Conservation (phyloP, 2,329 filamentous ascomycete genomes). For the Diplocarpon mali region DNA sequence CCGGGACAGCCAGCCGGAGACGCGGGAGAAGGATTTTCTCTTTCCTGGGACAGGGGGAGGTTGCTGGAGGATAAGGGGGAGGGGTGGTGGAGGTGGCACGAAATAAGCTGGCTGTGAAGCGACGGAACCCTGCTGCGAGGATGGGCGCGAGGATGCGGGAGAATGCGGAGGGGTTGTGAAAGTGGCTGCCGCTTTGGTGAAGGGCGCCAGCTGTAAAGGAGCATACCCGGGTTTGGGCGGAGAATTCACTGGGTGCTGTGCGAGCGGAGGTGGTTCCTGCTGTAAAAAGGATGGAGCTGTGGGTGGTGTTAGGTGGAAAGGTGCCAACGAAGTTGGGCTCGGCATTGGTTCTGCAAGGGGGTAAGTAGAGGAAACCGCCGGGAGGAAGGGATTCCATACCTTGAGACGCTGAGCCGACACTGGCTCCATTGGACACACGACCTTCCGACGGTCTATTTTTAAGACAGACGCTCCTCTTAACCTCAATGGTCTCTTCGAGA, state of each 20-base stretch:
- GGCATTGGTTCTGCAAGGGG: constrained; percentile 40
- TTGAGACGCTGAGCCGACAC: constrained; percentile 20
- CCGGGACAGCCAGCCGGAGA: constrained; percentile 48
- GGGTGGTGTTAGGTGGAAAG: constrained; percentile 26
- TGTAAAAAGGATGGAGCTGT: constrained; percentile 33
- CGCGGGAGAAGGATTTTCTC: constrained; percentile 55
- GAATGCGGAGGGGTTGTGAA: constrained; percentile 12
- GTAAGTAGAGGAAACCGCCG: too few species aligned
- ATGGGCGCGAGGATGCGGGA: constrained; percentile 7
- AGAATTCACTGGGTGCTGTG: constrained; percentile 27
- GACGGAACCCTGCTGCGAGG: constrained; percentile 4
- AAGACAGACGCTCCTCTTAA: constrained; percentile 47
- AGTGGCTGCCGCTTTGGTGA: constrained; percentile 26
- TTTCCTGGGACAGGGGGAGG: constrained; percentile 44
- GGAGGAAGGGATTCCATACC: constrained; percentile 10
- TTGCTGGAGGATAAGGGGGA: constrained; percentile 42
- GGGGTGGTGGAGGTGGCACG: constrained; percentile 35
- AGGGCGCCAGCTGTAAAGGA: constrained; percentile 24
- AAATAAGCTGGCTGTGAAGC: constrained; percentile 9
- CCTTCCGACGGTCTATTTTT: constrained; percentile 22
- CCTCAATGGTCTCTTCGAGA: constrained; percentile 45
- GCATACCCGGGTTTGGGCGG: constrained; percentile 28
- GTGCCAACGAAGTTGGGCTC: constrained; percentile 30
- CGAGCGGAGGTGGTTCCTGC: constrained; percentile 25
- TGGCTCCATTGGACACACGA: constrained; percentile 19